Base-by-base conservation (phyloP, 2,329 filamentous ascomycete genomes). In the Dothistroma septosporum region DNA sequence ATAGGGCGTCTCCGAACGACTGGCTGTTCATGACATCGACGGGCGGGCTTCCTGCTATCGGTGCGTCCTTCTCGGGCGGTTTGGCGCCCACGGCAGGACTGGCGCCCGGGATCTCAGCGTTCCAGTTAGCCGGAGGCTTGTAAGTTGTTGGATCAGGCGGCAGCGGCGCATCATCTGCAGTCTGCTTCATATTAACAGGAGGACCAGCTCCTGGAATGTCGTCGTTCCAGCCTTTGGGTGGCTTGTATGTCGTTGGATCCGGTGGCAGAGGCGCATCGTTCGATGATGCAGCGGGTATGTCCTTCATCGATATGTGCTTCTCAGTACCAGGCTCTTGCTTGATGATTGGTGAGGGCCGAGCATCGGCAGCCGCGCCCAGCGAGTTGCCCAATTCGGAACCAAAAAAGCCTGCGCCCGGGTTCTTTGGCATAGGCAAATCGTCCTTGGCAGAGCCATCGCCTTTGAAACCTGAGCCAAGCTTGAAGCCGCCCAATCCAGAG, bases 381-480 rank as follows among this genome's bases (percentile, higher is more conserved):
- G 70, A 66, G 37, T 65, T 68, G 10, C 68, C 70, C 57, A 75
- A 74, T 14, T 64, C 63, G 33, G 59, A 59, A 14, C 73, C 73
- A 58, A 76, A 76, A 9, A 74, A 53, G 28, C 69, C 68, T 19
- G 60, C 65, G 24, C 68, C 69, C 21, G 66, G 53, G 48, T 69
- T 65, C 55, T 70, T 66, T 16, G 82, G 76, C 63, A 82, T 83
- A 9, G 82, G 79, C 37, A 80, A 75, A 60, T 87, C 84, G 24
- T 88, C 82, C 60, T 85, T 85, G 0, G 83, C 79, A 49, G 81
- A 80, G 6, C 83, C 81, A 65, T 90, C 87, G 9, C 81, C 80
- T 68, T 86, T 85, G 76, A 91, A 91, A 1, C 84, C 86, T 32
- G 85, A 87, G 44, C 83, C 82, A 16, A 91, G 78, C 66, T 88